Evolutionary conservation across 108 stramenopile genomes (phyloP).

Genomic region (Stephanodiscus triporus): DNA sequence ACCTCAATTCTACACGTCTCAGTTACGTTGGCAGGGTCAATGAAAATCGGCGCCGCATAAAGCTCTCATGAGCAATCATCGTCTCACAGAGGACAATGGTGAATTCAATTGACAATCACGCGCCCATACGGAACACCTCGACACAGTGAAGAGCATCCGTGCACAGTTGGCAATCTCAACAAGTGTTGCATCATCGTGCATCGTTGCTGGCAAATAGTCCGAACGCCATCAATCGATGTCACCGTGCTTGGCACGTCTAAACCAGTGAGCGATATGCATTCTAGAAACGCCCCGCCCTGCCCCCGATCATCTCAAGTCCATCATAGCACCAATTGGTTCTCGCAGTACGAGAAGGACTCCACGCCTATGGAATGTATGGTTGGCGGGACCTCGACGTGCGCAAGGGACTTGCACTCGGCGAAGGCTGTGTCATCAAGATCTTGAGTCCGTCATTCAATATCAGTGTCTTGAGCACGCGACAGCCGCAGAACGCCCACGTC

Average conservation of each 20-base stretch:
- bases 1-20: too few relatives aligned
- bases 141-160: slow-evolving; percentile 8
- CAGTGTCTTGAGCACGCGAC: neutral
- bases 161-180: slow-evolving; percentile 17
- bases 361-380: slow-evolving; percentile 1
- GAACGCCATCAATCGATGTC: slow-evolving; percentile 16
- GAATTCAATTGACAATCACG: too few relatives aligned
- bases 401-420: slow-evolving; percentile 12
- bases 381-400: neutral
- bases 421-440: slow-evolving; percentile 3
- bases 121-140: too few relatives aligned
- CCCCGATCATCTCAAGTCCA: slow-evolving; percentile 9
- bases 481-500: slow-evolving; percentile 4
- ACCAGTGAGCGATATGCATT: slow-evolving; percentile 12
- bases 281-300: slow-evolving; percentile 9
- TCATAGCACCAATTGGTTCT: neutral
- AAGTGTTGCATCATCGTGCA: neutral
- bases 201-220: neutral
- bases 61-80: too few relatives aligned
- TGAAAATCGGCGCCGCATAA: too few relatives aligned
- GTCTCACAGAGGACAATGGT: too few relatives aligned
- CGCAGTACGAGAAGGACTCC: slow-evolving; percentile 14
- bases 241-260: slow-evolving; percentile 13
- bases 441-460: slow-evolving; percentile 14
- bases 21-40: too few relatives aligned